Evolutionary conservation across 257 asterid genomes (phyloP).

Genomic region (Plantago ovata): DNA sequence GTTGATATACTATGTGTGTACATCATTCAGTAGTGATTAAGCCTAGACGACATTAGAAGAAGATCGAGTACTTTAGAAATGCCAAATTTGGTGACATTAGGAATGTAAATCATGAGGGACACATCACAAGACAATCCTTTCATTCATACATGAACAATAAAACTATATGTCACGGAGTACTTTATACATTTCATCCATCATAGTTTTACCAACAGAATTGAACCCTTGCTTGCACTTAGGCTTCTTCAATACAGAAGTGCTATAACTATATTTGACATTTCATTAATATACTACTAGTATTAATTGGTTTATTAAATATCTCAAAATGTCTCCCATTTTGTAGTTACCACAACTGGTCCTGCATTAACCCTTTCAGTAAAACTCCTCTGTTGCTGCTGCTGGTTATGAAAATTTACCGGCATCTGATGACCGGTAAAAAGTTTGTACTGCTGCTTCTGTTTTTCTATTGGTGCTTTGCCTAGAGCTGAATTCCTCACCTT

Average conservation of each 20-base stretch:
- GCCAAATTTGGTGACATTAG: not conserved
- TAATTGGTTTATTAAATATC: not conserved
- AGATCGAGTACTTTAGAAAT: not conserved
- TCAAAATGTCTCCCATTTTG: slow-evolving; percentile 86
- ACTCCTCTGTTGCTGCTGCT: slow-evolving; percentile 31
- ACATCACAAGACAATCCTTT: slow-evolving; percentile 16
- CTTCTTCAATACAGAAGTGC: slow-evolving; percentile 19
- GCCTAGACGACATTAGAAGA: not conserved
- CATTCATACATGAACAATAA: slow-evolving; percentile 16
- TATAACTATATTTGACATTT: slow-evolving; percentile 1
- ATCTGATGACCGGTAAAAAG: slow-evolving; percentile 21
- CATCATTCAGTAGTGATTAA: no score
- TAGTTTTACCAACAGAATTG: slow-evolving; percentile 2
- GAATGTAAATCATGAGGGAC: slow-evolving; percentile 13
- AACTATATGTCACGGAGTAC: slow-evolving; percentile 8
- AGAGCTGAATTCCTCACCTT: slow-evolving; percentile 51
- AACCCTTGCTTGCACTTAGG: slow-evolving; percentile 3
- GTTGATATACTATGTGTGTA: no score
- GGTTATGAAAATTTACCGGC: slow-evolving; percentile 30
- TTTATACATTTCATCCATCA: slow-evolving; percentile 14
- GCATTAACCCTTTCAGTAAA: slow-evolving; percentile 26
- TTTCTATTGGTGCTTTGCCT: slow-evolving; percentile 14
- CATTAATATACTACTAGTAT: not conserved
- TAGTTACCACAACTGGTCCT: slow-evolving; percentile 52
- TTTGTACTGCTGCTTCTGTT: slow-evolving; percentile 23